These are phyloP conservation scores for Casuarina equisetifolia DNA, from an alignment of 306 rosid genomes.

Conservation along the genomic window DNA sequence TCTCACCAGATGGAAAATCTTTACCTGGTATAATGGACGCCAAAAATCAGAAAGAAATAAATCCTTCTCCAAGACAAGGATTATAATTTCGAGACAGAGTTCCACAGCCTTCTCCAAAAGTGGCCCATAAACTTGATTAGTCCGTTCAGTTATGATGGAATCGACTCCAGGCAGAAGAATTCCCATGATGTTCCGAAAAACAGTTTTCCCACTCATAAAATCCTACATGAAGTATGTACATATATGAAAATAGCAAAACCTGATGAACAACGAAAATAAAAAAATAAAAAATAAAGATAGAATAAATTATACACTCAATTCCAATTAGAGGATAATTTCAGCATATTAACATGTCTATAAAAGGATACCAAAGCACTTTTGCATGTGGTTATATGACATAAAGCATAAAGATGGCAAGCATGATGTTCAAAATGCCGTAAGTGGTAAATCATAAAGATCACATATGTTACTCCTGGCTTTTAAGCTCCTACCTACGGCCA, in stretches of 20 bases:
- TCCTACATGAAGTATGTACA: constrained; percentile 51
- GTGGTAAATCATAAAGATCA: neutral
- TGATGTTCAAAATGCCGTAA: neutral
- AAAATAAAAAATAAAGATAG: neutral
- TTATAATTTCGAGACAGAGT: constrained; percentile 81
- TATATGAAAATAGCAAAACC: neutral
- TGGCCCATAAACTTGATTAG: constrained; percentile 72
- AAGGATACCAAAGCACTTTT: neutral
- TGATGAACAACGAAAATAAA: neutral
- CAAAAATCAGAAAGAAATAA: constrained; percentile 83
- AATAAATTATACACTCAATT: neutral
- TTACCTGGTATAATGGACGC: constrained; percentile 94
- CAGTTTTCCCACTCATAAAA: constrained; percentile 94
- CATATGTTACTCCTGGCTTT: neutral
- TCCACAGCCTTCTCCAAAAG: constrained; percentile 90
- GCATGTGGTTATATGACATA: neutral
- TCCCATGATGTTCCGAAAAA: constrained; percentile 88
- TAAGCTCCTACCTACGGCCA: too few relatives aligned
- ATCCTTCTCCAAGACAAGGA: constrained; percentile 82
- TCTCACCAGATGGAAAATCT: constrained; percentile 1
- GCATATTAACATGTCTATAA: neutral
- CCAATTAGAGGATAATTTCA: constrained; percentile 2
- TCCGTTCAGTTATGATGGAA: constrained; percentile 70
- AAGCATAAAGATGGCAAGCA: neutral
- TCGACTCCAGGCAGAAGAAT: constrained; percentile 84